Evolutionary conservation across 176 grass and related monocot species (phyloP).

Genomic region (Aegilops tauschii): DNA sequence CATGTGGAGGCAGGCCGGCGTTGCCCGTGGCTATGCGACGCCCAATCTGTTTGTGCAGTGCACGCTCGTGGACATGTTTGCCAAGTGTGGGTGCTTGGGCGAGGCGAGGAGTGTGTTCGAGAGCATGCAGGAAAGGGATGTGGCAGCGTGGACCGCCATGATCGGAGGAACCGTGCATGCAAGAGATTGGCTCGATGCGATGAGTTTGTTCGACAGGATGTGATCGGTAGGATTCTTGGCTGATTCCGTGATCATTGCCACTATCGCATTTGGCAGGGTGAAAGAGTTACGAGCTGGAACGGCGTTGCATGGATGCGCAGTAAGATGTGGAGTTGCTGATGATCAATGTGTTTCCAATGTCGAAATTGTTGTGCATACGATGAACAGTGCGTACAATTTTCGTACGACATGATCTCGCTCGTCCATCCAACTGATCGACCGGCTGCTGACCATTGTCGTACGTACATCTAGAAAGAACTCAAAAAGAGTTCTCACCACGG

Average conservation of each 20-base stretch:
- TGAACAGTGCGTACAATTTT: too few relatives aligned
- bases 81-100: constrained; percentile 46
- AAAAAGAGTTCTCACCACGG: too few relatives aligned
- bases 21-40: not conserved
- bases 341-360: constrained; percentile 42
- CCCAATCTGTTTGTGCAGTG: constrained; percentile 53
- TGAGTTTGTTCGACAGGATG: constrained; percentile 36
- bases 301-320: constrained; percentile 42
- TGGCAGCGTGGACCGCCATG: constrained; percentile 51
- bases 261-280: constrained; percentile 47
- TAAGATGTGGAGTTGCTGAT: constrained; percentile 29
- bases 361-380: too few relatives aligned
- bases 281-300: constrained; percentile 27
- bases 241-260: constrained; percentile 55
- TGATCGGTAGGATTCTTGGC: constrained; percentile 30
- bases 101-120: constrained; percentile 53
- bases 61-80: constrained; percentile 57
- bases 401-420: too few relatives aligned
- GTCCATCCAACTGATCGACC: too few relatives aligned
- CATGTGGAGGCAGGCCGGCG: not conserved
- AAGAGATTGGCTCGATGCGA: constrained; percentile 41
- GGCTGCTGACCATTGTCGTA: too few relatives aligned
- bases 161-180: constrained; percentile 30
- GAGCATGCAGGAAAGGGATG: constrained; percentile 40
- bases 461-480: too few relatives aligned